Conservation (phyloP, 495 filamentous ascomycete species). For the Corynascus novoguineensis region DNA sequence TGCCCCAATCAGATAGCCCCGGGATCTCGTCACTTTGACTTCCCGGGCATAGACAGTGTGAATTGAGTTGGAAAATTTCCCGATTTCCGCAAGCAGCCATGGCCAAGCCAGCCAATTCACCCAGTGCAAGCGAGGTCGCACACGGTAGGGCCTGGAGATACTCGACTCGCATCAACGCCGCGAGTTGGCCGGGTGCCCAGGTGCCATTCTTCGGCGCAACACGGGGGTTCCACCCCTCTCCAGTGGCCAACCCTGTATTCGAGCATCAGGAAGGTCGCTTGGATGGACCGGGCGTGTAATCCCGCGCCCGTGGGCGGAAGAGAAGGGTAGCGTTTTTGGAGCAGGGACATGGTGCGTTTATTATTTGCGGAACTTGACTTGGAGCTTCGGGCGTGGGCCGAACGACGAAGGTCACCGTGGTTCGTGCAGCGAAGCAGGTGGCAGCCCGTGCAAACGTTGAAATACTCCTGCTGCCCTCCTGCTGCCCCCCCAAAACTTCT, state of each 20-base stretch:
- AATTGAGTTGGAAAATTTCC: constrained; percentile 19
- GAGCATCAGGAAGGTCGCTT: constrained; percentile 18
- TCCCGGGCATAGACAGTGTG: constrained; percentile 22
- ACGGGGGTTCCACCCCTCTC: constrained; percentile 9
- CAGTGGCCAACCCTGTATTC: constrained; percentile 14
- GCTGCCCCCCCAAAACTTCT: constrained; percentile 12
- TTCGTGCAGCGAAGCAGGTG: constrained; percentile 16
- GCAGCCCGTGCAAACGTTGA: constrained; percentile 22
- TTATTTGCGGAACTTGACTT: constrained; percentile 20
- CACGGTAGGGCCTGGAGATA: constrained; percentile 15
- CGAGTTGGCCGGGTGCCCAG: constrained; percentile 6
- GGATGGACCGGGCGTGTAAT: constrained; percentile 12
- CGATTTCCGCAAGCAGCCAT: constrained; percentile 10
- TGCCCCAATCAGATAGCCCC: constrained; percentile 18
- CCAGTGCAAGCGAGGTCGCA: background rate
- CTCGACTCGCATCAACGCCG: constrained; percentile 15
- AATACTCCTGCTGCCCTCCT: constrained; percentile 28
- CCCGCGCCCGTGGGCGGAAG: constrained; percentile 17
- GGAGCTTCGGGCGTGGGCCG: constrained; percentile 26
- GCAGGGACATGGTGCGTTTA: constrained; percentile 9
- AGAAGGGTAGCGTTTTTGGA: constrained; percentile 6
- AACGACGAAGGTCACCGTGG: constrained; percentile 3
- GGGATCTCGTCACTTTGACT: constrained; percentile 22
- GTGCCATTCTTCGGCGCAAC: constrained; percentile 3
- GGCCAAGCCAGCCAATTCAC: background rate